A percentile compares a stretch with the other conserved stretches of the same genome.
Evolutionary conservation across 2,329 filamentous ascomycete species (phyloP).

Genomic region (Sporothrix variecibatus): DNA sequence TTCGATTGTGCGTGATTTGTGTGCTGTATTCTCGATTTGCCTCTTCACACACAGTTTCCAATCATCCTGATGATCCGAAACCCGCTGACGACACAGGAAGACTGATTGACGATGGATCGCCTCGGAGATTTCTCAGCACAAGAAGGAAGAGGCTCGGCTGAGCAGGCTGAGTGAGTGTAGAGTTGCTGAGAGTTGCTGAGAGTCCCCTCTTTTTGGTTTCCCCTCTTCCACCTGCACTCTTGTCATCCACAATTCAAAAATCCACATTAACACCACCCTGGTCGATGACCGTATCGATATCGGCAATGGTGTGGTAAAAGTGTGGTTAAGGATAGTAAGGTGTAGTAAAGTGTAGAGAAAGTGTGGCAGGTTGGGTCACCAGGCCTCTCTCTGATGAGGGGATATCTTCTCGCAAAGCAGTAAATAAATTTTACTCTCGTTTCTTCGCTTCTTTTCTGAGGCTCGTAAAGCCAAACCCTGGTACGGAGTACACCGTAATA

Average conservation of each 20-base stretch:
- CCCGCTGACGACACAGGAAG: background rate
- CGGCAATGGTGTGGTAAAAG: background rate
- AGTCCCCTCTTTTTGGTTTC: background rate
- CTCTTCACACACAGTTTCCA: background rate
- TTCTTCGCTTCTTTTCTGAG: background rate
- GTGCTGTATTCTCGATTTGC: background rate
- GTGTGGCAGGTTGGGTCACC: slow-evolving; percentile 9
- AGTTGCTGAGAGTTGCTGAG: background rate
- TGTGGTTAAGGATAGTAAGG: background rate
- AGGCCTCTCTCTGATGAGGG: background rate
- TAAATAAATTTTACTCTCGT: background rate
- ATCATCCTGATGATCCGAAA: slow-evolving; percentile 17
- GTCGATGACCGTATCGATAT: slow-evolving; percentile 10
- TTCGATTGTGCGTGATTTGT: background rate
- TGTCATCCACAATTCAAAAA: background rate
- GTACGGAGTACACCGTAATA: background rate
- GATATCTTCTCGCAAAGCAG: background rate
- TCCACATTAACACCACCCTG: background rate
- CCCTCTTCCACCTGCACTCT: background rate
- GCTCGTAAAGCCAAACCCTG: background rate
- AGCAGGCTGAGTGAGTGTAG: background rate
- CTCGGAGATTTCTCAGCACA: background rate
- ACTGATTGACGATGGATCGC: background rate
- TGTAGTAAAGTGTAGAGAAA: background rate
- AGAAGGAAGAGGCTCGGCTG: background rate